Percentiles rank a stretch among this genome's conserved stretches.
phyloP scores from a whole-genome alignment of 2,329 filamentous ascomycete species.

The Sporothrix brunneoviolacea region DNA sequence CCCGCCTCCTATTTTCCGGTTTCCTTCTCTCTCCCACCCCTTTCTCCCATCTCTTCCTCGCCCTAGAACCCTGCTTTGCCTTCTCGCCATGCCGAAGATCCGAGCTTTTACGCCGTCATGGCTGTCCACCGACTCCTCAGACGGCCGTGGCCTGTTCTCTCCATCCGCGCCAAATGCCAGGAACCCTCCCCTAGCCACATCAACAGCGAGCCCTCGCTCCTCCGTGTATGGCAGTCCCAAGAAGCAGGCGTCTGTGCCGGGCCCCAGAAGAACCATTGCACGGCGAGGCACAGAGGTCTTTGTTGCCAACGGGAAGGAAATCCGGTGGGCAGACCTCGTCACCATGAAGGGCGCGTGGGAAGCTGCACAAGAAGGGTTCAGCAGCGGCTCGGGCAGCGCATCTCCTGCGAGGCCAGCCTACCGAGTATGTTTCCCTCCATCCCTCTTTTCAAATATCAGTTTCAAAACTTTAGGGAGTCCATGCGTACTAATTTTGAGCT shows the following conservation, averaged over 20 bases:
- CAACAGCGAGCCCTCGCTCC: slow-evolving; percentile 20
- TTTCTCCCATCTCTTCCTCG: neutral
- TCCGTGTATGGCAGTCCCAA: slow-evolving; percentile 26
- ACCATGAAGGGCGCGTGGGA: slow-evolving; percentile 63
- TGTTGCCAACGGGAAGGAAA: slow-evolving; percentile 78
- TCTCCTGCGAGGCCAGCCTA: slow-evolving; percentile 32
- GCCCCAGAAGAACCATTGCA: slow-evolving; percentile 64
- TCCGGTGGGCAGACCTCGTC: slow-evolving; percentile 83
- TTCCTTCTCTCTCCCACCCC: neutral
- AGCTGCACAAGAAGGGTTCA: slow-evolving; percentile 27
- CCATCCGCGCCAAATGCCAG: slow-evolving; percentile 33
- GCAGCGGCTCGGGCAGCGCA: slow-evolving; percentile 15
- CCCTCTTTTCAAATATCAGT: neutral
- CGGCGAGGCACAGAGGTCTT: slow-evolving; percentile 82
- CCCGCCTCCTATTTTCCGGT: neutral
- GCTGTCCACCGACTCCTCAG: slow-evolving; percentile 65
- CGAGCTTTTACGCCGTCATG: slow-evolving; percentile 80
- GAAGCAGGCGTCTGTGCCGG: slow-evolving; percentile 34
- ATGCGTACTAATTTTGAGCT: neutral
- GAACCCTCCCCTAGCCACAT: slow-evolving; percentile 26
- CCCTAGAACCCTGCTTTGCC: no score
- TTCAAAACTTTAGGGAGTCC: no score
- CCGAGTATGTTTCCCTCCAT: slow-evolving; percentile 31
- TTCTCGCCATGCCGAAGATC: slow-evolving; percentile 78
- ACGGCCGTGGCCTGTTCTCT: slow-evolving; percentile 72